Evolutionary conservation across 306 rosid species (phyloP).

Genomic region (Abrus pulchellus): DNA sequence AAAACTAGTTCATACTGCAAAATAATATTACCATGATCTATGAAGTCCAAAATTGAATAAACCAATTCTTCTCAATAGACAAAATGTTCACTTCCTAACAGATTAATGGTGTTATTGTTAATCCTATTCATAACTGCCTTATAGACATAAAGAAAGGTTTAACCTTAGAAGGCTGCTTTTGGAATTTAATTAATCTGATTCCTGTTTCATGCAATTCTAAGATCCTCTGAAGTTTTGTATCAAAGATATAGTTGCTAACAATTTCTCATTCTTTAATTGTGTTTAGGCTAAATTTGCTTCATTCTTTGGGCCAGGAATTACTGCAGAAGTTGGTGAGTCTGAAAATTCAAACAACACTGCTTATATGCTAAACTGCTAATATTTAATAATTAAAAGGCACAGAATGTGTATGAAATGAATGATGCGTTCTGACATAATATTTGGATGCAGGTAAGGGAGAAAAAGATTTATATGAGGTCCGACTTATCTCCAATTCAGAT

Average conservation of each 20-base stretch:
- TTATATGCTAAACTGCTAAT: slow-evolving; percentile 10
- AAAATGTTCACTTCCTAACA: slow-evolving; percentile 6
- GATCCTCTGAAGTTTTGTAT: slow-evolving; percentile 25
- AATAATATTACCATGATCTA: not conserved
- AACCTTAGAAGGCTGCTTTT: slow-evolving; percentile 14
- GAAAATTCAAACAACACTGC: slow-evolving; percentile 2
- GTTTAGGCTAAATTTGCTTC: slow-evolving; percentile 87
- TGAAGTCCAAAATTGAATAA: slow-evolving; percentile 2
- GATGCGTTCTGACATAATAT: slow-evolving; percentile 46
- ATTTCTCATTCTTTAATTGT: slow-evolving; percentile 31
- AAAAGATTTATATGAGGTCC: slow-evolving; percentile 75
- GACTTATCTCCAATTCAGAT: slow-evolving; percentile 72
- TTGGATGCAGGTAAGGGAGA: slow-evolving; percentile 76
- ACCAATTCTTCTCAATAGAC: not conserved
- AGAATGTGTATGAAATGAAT: not conserved
- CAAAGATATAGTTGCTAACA: slow-evolving; percentile 31
- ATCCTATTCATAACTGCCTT: not conserved
- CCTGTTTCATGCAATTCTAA: slow-evolving; percentile 20
- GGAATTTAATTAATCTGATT: slow-evolving; percentile 29
- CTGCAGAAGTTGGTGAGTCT: slow-evolving; percentile 92
- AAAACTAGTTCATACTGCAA: slow-evolving; percentile 1
- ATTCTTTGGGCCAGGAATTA: slow-evolving; percentile 93
- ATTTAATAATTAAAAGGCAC: slow-evolving; percentile 9
- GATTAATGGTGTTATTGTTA: not conserved
- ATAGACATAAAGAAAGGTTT: not conserved